Base-by-base conservation (phyloP, 106 monocot genomes). In the Phalaenopsis aphrodite region DNA sequence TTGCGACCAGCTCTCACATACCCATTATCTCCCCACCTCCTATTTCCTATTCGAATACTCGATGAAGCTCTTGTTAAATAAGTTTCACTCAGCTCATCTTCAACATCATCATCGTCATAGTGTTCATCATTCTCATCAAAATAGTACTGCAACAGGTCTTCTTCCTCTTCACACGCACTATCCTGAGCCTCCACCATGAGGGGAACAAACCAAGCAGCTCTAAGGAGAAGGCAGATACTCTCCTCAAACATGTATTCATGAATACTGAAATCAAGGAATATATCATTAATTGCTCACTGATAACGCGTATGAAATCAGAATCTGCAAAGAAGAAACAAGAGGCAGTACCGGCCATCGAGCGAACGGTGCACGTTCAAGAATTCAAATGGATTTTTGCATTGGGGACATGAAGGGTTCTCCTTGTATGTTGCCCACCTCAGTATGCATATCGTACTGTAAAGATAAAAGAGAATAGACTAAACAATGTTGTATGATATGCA, bases 241-340 rank as follows among this genome's bases (percentile, higher is more conserved):
- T 98, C 98, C 81, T 92, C 98, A 64, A 91, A 91, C 92, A 94
- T 82, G 82, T 82, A 94, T 72, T 98, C 98, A 43, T 89, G 90
- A 39, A 98, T 89, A 52, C 98, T 98, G 92, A 76, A 86, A 49
- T n/a, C 78, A 37, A 12, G 52, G 49, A 56, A 9, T 5, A n/a
- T 5, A n/a, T 21, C 21, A n/a, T 5, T 12, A 52, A 14, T 12
- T 52, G 69, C 18, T 49, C 6, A 79, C 15, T 42, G 56, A 15
- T 16, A 75, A 23, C 36, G 43, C 23, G 1, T 17, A n/a, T 21
- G 21, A 30, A 30, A 3, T 15, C 8, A 61, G 21, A 5, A 4
- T 61, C 21, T n/a, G 0, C 61, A 61, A 21, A 61, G 18, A 61
- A 61, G 21, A n/a, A 61, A 57, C 1, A 61, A 61, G 41, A 41